A percentile compares a stretch with the other conserved stretches of the same genome.
These are phyloP conservation scores for Phytophthora fragariae DNA, from an alignment of 352 stramenopile species.

Conservation along the genomic window DNA sequence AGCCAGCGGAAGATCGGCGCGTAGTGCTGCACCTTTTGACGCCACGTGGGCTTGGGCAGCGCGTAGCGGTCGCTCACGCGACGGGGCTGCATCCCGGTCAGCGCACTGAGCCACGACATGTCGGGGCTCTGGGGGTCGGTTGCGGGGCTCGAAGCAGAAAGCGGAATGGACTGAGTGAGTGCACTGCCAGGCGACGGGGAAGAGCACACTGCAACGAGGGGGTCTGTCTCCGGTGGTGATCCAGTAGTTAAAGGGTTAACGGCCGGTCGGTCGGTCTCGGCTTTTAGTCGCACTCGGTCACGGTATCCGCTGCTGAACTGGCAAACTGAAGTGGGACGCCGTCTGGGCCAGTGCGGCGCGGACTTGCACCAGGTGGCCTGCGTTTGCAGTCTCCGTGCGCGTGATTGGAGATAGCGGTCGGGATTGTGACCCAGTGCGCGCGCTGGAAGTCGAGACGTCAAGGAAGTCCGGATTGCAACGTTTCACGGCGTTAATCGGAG, in stretches of 20 bases:
- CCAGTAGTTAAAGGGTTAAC: too few species aligned
- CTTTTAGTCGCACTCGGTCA: too few species aligned
- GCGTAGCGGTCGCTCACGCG: slow-evolving; percentile 18
- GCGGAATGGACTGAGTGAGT: background rate
- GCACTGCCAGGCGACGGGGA: background rate
- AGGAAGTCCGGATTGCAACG: background rate
- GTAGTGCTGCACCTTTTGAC: slow-evolving; percentile 12
- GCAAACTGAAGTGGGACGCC: background rate
- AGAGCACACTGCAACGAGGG: background rate
- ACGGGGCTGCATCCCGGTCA: slow-evolving; percentile 11
- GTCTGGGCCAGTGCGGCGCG: too few species aligned
- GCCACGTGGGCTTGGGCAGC: slow-evolving; percentile 16
- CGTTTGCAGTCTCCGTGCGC: background rate
- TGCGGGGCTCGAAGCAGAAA: slow-evolving; percentile 1
- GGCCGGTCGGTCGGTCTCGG: too few species aligned
- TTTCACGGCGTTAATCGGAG: background rate
- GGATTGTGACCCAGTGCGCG: background rate
- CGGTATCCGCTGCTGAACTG: too few species aligned
- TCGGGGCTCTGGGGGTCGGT: background rate
- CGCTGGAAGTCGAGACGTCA: background rate
- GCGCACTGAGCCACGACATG: slow-evolving; percentile 16
- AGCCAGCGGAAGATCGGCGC: slow-evolving; percentile 18
- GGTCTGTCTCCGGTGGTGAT: too few species aligned
- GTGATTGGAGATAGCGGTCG: background rate
- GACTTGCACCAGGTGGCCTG: background rate